A percentile compares a stretch with the other conserved stretches of the same genome.
Conservation (phyloP, 2,329 filamentous ascomycete species). For the Paraphaeosphaeria minitans region DNA sequence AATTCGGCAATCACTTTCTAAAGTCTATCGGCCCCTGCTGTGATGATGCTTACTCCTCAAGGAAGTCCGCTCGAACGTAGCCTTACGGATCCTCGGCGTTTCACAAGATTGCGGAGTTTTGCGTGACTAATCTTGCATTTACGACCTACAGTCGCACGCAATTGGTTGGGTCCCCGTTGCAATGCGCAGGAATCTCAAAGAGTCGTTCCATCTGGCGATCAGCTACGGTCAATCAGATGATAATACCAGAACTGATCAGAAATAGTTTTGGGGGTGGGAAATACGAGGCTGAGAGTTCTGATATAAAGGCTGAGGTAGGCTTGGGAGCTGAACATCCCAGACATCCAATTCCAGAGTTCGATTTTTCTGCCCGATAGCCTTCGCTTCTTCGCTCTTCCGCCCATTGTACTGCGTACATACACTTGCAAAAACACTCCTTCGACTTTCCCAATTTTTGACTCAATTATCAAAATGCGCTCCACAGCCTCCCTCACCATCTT, state of each 20-base stretch:
- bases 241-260: background rate
- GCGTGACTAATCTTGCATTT: slow-evolving; percentile 2
- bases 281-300: background rate
- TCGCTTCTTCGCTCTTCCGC: background rate
- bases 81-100: slow-evolving; percentile 5
- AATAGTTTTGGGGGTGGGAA: background rate
- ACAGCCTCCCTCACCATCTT: slow-evolving; percentile 13
- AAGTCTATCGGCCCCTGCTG: background rate
- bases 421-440: background rate
- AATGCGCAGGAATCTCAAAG: background rate
- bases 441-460: background rate
- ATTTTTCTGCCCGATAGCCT: background rate
- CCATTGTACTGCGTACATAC: background rate
- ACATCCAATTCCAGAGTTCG: background rate
- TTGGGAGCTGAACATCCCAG: background rate
- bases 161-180: background rate
- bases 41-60: background rate
- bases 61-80: slow-evolving; percentile 5
- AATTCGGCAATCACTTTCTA: background rate
- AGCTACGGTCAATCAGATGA: background rate
- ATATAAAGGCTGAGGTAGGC: slow-evolving; percentile 5
- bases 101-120: slow-evolving; percentile 2
- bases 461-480: slow-evolving; percentile 14
- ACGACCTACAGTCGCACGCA: background rate
- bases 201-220: background rate